These are phyloP conservation scores for Cucumis melo DNA, from an alignment of 306 rosid genomes.

Conservation along the genomic window DNA sequence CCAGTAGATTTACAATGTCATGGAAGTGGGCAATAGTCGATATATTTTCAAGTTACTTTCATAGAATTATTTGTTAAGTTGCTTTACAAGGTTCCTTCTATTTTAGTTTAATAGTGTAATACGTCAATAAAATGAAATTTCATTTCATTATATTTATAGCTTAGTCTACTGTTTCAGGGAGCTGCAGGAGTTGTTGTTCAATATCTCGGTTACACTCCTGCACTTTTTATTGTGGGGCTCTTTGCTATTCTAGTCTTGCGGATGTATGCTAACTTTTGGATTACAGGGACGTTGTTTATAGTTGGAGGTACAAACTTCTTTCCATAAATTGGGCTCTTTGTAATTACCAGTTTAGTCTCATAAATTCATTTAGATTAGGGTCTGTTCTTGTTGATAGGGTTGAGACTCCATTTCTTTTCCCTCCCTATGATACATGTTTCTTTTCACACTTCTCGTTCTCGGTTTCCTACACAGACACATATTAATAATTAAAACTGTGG, in stretches of 20 bases:
- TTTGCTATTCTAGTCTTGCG: slow-evolving; percentile 80
- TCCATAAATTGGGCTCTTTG: neutral
- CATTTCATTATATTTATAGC: slow-evolving; percentile 15
- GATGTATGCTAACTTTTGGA: slow-evolving; percentile 99
- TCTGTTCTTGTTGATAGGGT: no score
- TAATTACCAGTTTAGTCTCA: no score
- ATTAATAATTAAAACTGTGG: neutral
- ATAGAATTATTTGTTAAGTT: neutral
- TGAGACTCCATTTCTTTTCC: no score
- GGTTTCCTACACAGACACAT: no score
- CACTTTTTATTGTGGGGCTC: slow-evolving; percentile 83
- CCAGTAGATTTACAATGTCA: neutral
- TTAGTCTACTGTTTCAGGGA: slow-evolving; percentile 49
- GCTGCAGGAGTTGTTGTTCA: slow-evolving; percentile 74
- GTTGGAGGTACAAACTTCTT: slow-evolving; percentile 63
- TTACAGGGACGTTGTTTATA: slow-evolving; percentile 72
- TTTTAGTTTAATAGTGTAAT: neutral
- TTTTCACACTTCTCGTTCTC: no score
- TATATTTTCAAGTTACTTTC: neutral
- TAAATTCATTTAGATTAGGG: no score
- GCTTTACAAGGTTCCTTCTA: neutral
- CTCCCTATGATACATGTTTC: no score
- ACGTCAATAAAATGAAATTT: neutral
- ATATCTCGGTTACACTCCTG: slow-evolving; percentile 93
- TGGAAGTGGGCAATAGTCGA: neutral